These are phyloP conservation scores for Phaseolus lunatus DNA, from an alignment of 306 rosid genomes.

Conservation along the genomic window DNA sequence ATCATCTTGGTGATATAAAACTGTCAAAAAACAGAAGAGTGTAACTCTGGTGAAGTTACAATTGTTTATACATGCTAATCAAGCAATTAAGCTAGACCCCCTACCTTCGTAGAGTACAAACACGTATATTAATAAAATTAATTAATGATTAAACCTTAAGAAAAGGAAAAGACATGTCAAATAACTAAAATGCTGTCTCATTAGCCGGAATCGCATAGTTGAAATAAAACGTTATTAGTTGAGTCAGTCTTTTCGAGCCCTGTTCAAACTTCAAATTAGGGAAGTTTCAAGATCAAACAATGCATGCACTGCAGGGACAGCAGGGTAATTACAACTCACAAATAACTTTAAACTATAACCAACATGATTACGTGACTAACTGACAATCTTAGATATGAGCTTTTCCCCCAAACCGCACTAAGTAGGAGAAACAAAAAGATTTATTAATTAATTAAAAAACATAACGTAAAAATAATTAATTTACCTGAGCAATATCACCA, in stretches of 20 bases:
- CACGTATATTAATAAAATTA: background rate
- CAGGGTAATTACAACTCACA: background rate
- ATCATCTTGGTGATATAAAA: no score
- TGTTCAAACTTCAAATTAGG: slow-evolving; percentile 1
- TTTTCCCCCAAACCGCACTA: slow-evolving; percentile 39
- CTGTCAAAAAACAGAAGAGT: no score
- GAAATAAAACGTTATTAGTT: background rate
- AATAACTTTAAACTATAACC: slow-evolving; percentile 18
- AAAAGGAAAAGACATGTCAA: background rate
- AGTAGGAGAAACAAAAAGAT: slow-evolving; percentile 20
- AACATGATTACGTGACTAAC: slow-evolving; percentile 31
- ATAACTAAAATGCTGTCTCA: background rate
- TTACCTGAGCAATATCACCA: slow-evolving; percentile 89
- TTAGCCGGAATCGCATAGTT: background rate
- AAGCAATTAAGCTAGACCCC: no score
- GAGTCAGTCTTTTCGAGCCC: background rate
- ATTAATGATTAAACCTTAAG: background rate
- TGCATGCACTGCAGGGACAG: slow-evolving; percentile 31
- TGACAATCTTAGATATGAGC: background rate
- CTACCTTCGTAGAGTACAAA: no score
- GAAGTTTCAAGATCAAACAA: slow-evolving; percentile 5
- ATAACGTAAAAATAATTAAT: background rate
- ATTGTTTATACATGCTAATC: no score
- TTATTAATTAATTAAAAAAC: background rate
- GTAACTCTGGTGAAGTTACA: no score